These are phyloP conservation scores for Saccharomycopsis schoenii DNA, from an alignment of 805 yeast species.

Conservation along the genomic window DNA sequence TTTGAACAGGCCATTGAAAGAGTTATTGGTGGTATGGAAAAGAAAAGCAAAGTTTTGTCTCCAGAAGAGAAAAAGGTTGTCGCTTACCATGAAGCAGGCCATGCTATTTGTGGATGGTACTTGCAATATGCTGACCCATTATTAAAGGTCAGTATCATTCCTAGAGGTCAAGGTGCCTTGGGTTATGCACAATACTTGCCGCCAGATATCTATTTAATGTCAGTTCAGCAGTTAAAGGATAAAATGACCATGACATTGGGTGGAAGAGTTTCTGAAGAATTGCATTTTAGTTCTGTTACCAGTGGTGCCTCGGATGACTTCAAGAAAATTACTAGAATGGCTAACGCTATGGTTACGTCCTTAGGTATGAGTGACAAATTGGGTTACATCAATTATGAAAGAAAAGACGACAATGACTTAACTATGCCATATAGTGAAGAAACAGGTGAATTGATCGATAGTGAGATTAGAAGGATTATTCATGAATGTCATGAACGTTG, in stretches of 20 bases:
- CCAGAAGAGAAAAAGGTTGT: constrained; percentile 84
- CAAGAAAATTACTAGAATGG: constrained; percentile 90
- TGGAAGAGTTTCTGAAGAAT: constrained; percentile 93
- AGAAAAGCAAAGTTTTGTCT: constrained; percentile 72
- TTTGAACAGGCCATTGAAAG: constrained; percentile 96
- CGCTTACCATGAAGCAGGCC: constrained; percentile 98
- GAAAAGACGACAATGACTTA: constrained; percentile 52
- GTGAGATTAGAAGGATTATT: constrained; percentile 72
- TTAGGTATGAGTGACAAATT: constrained; percentile 85
- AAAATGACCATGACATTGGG: constrained; percentile 96
- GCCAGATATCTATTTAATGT: constrained; percentile 74
- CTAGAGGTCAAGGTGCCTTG: constrained; percentile 92
- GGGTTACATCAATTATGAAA: constrained; percentile 73
- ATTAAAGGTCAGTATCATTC: constrained; percentile 90
- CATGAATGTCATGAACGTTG: constrained; percentile 68
- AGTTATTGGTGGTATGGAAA: constrained; percentile 92
- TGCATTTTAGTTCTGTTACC: constrained; percentile 85
- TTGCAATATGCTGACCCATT: constrained; percentile 86
- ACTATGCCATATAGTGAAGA: constrained; percentile 86
- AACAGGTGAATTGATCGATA: constrained; percentile 72
- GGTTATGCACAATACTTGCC: constrained; percentile 98
- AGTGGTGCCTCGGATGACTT: constrained; percentile 96
- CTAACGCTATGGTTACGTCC: constrained; percentile 83
- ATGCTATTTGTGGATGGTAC: constrained; percentile 97
- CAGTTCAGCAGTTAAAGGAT: constrained; percentile 70